A percentile compares a stretch with the other conserved stretches of the same genome.
These are phyloP conservation scores for Trichoderma asperelloides DNA, from an alignment of 495 filamentous ascomycete genomes.

Conservation along the genomic window DNA sequence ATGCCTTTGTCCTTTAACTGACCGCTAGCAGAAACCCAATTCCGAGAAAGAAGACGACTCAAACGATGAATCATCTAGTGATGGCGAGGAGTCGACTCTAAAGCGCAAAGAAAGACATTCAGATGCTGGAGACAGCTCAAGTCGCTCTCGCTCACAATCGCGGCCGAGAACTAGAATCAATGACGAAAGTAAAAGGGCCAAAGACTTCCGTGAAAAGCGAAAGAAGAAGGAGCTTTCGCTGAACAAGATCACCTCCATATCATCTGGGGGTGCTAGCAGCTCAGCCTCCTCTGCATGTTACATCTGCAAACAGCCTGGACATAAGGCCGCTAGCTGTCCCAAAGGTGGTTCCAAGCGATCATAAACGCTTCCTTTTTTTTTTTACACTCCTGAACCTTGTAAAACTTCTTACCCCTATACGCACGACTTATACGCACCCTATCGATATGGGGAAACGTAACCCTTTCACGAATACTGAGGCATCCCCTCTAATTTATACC, in stretches of 20 bases:
- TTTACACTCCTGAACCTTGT: neutral
- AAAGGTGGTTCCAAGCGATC: constrained; percentile 13
- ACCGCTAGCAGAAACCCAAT: neutral
- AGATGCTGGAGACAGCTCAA: neutral
- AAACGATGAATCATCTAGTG: neutral
- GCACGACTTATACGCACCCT: neutral
- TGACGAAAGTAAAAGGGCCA: constrained; percentile 29
- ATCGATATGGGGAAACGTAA: neutral
- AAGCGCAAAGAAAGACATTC: neutral
- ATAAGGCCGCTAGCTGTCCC: constrained; percentile 21
- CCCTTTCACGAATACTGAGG: neutral
- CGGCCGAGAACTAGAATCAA: neutral
- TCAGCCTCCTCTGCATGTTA: constrained; percentile 16
- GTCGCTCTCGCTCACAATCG: constrained; percentile 22
- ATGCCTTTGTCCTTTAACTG: neutral
- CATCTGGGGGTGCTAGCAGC: constrained; percentile 13
- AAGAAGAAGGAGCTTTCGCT: constrained; percentile 52
- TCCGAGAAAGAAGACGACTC: neutral
- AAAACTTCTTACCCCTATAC: neutral
- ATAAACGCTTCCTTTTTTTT: neutral
- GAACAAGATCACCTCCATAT: constrained; percentile 43
- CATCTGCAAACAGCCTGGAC: constrained; percentile 22
- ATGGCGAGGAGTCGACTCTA: neutral
- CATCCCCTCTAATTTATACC: neutral
- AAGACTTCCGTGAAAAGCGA: constrained; percentile 39